Conservation (phyloP, 2,329 filamentous ascomycete species). For the Cordyceps javanica region DNA sequence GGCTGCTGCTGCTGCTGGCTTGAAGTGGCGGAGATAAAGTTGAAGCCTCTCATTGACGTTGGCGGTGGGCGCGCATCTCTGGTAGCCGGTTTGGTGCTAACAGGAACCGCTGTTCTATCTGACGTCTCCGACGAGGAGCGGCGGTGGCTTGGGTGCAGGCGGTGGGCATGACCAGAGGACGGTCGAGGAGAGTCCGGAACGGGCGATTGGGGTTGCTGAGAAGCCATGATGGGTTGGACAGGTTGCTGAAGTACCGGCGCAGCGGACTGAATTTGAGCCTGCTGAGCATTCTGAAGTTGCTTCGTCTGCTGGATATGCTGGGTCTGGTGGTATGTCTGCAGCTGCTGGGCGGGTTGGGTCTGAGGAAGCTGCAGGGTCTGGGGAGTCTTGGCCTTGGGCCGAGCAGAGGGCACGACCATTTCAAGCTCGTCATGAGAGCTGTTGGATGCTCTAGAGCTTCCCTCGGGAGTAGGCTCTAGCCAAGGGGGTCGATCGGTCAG, state of each 20-base stretch:
- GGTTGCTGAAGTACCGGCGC: not conserved
- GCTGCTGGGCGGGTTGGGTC: not conserved
- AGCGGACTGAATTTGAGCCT: not conserved
- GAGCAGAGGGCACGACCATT: constrained; percentile 24
- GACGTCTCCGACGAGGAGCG: constrained; percentile 27
- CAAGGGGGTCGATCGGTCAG: too few relatives aligned
- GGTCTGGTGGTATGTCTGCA: constrained; percentile 7
- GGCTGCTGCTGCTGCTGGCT: not conserved
- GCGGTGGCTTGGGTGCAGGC: constrained; percentile 23
- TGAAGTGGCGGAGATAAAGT: constrained; percentile 15
- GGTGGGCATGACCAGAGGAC: constrained; percentile 12
- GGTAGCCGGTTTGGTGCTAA: constrained; percentile 12
- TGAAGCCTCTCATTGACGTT: constrained; percentile 26
- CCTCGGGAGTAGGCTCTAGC: constrained; percentile 22
- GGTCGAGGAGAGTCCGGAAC: not conserved
- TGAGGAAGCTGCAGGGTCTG: not conserved
- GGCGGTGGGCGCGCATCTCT: constrained; percentile 24
- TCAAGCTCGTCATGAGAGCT: constrained; percentile 36
- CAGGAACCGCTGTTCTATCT: constrained; percentile 17
- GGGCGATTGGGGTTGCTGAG: not conserved
- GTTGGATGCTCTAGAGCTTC: constrained; percentile 32
- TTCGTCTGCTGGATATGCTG: constrained; percentile 1
- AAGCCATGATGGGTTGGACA: not conserved
- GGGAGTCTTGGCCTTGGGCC: not conserved
- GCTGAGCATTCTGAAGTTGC: constrained; percentile 1